phyloP scores from a whole-genome alignment of 345 rosid species.

The Anastatica hierochuntica region DNA sequence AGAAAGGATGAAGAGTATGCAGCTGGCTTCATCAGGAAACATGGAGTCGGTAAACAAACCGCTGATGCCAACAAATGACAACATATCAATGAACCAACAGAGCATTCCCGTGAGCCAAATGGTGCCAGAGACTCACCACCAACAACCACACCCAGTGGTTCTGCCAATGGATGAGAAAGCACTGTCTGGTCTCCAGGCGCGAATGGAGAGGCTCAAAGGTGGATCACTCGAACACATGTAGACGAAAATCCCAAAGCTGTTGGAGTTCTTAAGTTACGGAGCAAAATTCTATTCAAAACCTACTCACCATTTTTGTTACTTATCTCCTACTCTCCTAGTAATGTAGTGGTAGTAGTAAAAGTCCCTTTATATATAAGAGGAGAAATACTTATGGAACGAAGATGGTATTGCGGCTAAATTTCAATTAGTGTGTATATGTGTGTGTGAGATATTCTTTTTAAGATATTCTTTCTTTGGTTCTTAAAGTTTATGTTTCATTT shows the following conservation, averaged over 20 bases:
- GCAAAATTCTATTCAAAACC: neutral
- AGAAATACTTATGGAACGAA: conserved; percentile 8
- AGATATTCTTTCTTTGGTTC: conserved; percentile 1
- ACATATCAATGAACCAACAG: conserved; percentile 40
- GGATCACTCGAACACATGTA: conserved; percentile 74
- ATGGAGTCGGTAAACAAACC: conserved; percentile 51
- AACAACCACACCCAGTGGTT: conserved; percentile 29
- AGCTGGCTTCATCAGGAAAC: conserved; percentile 62
- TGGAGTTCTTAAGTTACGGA: conserved; percentile 5
- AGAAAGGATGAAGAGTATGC: conserved; percentile 98
- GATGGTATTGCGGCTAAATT: conserved; percentile 1
- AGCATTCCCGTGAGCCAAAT: conserved; percentile 25
- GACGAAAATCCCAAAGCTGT: conserved; percentile 8
- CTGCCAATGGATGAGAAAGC: conserved; percentile 98
- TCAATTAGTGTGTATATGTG: conserved; percentile 18
- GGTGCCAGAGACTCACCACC: conserved; percentile 37
- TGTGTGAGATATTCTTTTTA: conserved; percentile 12
- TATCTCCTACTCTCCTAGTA: neutral
- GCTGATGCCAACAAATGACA: conserved; percentile 40
- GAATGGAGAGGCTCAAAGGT: conserved; percentile 98
- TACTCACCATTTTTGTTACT: conserved; percentile 17
- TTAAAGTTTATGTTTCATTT: too few relatives aligned
- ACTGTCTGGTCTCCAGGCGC: conserved; percentile 89
- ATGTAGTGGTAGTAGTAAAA: conserved; percentile 17
- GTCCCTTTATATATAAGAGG: neutral